Percentiles rank a stretch among this genome's conserved stretches.
These are phyloP conservation scores for Platanus orientalis DNA, from an alignment of 164 flowering plant species.

Conservation along the genomic window DNA sequence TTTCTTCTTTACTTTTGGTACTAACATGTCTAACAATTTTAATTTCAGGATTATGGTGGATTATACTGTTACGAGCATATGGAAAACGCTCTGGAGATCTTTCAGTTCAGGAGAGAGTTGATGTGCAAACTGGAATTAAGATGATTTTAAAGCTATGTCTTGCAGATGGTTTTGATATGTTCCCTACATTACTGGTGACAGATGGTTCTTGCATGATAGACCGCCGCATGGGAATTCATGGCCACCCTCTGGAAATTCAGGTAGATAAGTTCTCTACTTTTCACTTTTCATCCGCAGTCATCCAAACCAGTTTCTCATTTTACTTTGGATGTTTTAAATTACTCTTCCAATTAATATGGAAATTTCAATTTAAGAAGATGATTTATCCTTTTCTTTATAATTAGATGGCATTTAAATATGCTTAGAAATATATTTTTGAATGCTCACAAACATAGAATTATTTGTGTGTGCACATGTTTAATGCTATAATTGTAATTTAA, in stretches of 20 bases:
- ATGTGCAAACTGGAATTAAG: conserved; percentile 84
- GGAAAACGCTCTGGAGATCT: conserved; percentile 75
- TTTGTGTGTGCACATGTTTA: not conserved
- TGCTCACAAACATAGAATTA: not conserved
- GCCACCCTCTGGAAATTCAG: conserved; percentile 89
- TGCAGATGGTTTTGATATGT: conserved; percentile 88
- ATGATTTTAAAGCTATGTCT: conserved; percentile 80
- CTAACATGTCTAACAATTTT: not conserved
- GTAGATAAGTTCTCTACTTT: conserved; percentile 14
- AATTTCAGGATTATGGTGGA: conserved; percentile 76
- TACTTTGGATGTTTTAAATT: not conserved
- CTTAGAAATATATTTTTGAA: not conserved
- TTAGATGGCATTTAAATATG: too few relatives aligned
- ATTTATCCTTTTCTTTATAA: not conserved
- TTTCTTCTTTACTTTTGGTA: not conserved
- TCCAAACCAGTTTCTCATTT: not conserved
- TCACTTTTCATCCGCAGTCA: not conserved
- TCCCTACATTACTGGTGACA: conserved; percentile 74
- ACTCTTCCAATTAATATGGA: not conserved
- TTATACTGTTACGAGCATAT: conserved; percentile 74
- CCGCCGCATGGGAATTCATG: conserved; percentile 89
- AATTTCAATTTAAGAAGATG: not conserved
- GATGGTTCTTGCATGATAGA: conserved; percentile 95
- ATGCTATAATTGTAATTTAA: too few relatives aligned
- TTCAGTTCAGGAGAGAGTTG: conserved; percentile 68